These are phyloP conservation scores for Zarea fungicola DNA, from an alignment of 2,329 filamentous ascomycete genomes.

Conservation along the genomic window DNA sequence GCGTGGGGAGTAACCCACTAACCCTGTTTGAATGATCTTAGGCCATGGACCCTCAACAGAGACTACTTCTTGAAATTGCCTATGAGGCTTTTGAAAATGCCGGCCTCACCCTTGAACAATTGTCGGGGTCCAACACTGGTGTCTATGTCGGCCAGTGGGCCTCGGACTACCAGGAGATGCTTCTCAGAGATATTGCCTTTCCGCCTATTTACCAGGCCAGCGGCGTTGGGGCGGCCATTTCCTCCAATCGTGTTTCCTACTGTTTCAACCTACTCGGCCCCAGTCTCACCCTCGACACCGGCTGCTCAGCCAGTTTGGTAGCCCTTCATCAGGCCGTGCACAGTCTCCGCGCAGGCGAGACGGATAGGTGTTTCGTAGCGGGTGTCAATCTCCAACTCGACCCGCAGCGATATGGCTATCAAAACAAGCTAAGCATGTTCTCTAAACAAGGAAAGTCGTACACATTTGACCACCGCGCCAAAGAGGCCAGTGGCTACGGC, in stretches of 20 bases:
- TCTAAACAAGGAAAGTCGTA: not conserved
- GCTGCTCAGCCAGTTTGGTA: slow-evolving; percentile 31
- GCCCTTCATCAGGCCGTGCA: slow-evolving; percentile 30
- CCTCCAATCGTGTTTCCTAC: slow-evolving; percentile 30
- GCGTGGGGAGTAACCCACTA: not conserved
- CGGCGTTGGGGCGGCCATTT: slow-evolving; percentile 23
- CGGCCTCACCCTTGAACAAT: slow-evolving; percentile 13
- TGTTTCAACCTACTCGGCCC: slow-evolving; percentile 32
- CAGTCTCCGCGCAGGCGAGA: slow-evolving; percentile 25
- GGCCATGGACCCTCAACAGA: slow-evolving; percentile 6
- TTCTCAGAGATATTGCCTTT: slow-evolving; percentile 23
- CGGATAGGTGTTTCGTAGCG: slow-evolving; percentile 20
- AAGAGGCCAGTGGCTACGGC: slow-evolving; percentile 39
- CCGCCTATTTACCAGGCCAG: slow-evolving; percentile 30
- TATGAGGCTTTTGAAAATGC: slow-evolving; percentile 9
- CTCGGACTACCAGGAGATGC: slow-evolving; percentile 25
- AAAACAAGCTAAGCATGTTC: not conserved
- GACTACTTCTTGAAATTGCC: slow-evolving; percentile 4
- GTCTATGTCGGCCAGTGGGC: slow-evolving; percentile 28
- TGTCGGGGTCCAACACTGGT: slow-evolving; percentile 20
- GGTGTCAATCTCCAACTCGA: slow-evolving; percentile 21
- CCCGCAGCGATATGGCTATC: slow-evolving; percentile 15
- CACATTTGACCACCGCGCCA: slow-evolving; percentile 28
- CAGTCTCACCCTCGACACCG: slow-evolving; percentile 34
- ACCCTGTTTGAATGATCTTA: not conserved